Evolutionary conservation across 768 basidiomycete genomes (phyloP).

Genomic region (Lactifluus rugatus): DNA sequence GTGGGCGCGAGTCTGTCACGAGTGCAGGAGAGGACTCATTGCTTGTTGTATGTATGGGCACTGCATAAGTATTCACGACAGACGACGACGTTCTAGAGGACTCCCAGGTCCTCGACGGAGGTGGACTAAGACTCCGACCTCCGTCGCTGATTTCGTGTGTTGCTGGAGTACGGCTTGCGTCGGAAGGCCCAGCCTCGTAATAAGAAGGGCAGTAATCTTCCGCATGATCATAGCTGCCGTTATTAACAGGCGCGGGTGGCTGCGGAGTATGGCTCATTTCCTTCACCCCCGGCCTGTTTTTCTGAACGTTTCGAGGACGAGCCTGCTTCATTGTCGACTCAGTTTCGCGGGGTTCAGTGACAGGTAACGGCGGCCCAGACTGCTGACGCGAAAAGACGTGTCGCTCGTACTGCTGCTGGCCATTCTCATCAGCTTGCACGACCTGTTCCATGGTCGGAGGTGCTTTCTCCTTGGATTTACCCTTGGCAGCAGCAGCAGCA

Average conservation of each 20-base stretch:
- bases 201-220: not conserved
- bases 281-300: not conserved
- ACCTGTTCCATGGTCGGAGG: not conserved
- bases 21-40: not conserved
- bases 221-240: not conserved
- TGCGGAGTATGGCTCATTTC: not conserved
- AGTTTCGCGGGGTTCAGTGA: not conserved
- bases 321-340: not conserved
- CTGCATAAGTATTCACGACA: not conserved
- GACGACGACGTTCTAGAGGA: not conserved
- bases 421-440: not conserved
- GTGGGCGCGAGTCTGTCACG: not conserved
- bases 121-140: constrained; percentile 1
- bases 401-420: not conserved
- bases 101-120: not conserved
- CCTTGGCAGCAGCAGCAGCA: not conserved
- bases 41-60: not conserved
- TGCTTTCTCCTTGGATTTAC: not conserved
- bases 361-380: not conserved
- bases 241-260: not conserved
- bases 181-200: not conserved
- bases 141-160: not conserved
- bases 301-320: not conserved
- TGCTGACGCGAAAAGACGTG: not conserved
- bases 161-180: not conserved